A percentile compares a stretch with the other conserved stretches of the same genome.
Conservation (phyloP, 2,329 filamentous ascomycete genomes). For the Achaetomium macrosporum region DNA sequence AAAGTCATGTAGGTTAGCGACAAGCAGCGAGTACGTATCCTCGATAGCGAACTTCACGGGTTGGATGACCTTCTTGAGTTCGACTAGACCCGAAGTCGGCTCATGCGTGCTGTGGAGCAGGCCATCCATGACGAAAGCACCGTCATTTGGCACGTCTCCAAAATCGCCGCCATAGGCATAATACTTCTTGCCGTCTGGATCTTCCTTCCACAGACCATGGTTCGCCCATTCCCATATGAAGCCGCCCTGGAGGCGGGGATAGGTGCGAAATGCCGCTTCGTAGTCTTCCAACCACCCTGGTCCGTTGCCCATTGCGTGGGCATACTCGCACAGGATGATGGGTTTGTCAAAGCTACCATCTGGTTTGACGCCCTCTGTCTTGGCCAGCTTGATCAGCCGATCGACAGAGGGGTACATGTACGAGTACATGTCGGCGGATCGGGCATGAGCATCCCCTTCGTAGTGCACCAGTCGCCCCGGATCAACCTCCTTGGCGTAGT, state of each 20-base stretch:
- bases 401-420: conserved; percentile 60
- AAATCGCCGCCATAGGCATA: conserved; percentile 60
- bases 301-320: conserved; percentile 67
- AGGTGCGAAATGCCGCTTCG: conserved; percentile 53
- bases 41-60: conserved; percentile 42
- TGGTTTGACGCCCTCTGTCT: conserved; percentile 36
- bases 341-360: conserved; percentile 49
- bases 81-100: conserved; percentile 50
- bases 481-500: conserved; percentile 54
- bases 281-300: conserved; percentile 66
- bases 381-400: conserved; percentile 41
- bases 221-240: conserved; percentile 64
- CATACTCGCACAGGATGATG: conserved; percentile 53
- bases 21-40: conserved; percentile 30
- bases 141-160: conserved; percentile 54
- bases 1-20: conserved; percentile 49
- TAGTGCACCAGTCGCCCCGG: conserved; percentile 58
- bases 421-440: conserved; percentile 59
- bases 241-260: conserved; percentile 59
- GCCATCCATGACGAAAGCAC: conserved; percentile 58
- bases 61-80: conserved; percentile 53
- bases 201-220: conserved; percentile 49
- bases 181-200: conserved; percentile 38
- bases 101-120: conserved; percentile 48
- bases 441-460: conserved; percentile 56